Evolutionary conservation across 2,329 filamentous ascomycete species (phyloP), one percentile per base, ranked within the genome.

Genomic region (Fusarium nisikadoi): DNA sequence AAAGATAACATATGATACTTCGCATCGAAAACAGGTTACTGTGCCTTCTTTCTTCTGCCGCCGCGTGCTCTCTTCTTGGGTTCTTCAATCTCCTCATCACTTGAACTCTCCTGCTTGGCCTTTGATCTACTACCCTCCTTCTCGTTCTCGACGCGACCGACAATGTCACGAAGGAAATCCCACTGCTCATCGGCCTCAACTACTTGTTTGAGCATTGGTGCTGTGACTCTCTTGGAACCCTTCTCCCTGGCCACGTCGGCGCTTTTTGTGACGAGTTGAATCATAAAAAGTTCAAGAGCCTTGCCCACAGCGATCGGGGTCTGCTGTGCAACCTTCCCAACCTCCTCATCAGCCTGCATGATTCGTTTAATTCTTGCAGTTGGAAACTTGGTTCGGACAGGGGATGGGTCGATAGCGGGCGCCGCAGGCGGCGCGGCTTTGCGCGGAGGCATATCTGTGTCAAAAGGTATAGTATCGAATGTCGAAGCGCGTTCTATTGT

Each of bases 311-410:
- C 96, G 62, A 97, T 97, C 20, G 95, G 95, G 2, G 96, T 98
- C 69, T 98, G 96, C 82, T 99, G 96, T 8, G 96, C 95, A 14
- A 99, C 96, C 84, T 99, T 99, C 70, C 96, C 96, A 1, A 99
- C 95, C 80, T 99, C 96, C 79, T 99, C 96, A 79, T 99, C 96
- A 16, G 95, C 95, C 83, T 99, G 96, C 96, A 99, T 98, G 78
- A 99, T 98, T 56, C 96, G 91, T 87, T 99, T 99, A 85, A 99
- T 99, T 70, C 96, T 89, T 19, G 96, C 96, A 36, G 97, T 97
- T 3, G 96, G 96, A 78, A 99, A 99, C 78, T 98, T 98, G 38
- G 95, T 98, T 82, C 90, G 93, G 76, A 99, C 94, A 46, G 94
- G 87, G 82, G 83, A 97, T 83, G 81, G 89, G 81, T 83, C 90